phyloP scores from a whole-genome alignment of 2,329 filamentous ascomycete species.

The Mycosphaerella arachidis region DNA sequence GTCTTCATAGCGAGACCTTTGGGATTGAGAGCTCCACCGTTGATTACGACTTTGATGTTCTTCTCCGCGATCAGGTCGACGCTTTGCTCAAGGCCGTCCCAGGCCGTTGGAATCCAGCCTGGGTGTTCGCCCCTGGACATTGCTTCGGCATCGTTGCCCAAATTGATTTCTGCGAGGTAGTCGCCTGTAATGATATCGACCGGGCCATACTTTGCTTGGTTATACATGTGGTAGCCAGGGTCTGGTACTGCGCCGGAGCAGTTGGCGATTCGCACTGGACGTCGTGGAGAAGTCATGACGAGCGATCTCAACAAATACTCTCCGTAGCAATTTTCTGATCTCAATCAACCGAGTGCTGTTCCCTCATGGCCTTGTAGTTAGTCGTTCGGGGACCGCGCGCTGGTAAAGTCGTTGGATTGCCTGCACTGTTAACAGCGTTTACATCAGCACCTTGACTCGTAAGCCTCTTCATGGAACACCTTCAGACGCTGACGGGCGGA shows the following conservation, averaged over 20 bases:
- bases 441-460: not conserved
- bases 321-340: not conserved
- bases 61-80: slow-evolving; percentile 45
- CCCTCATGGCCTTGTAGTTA: not conserved
- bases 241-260: slow-evolving; percentile 26
- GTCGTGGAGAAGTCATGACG: slow-evolving; percentile 12
- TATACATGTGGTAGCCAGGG: slow-evolving; percentile 27
- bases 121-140: slow-evolving; percentile 20
- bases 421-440: not conserved
- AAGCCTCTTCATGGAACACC: not conserved
- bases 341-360: not conserved
- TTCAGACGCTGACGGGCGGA: not conserved
- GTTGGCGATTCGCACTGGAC: slow-evolving; percentile 21
- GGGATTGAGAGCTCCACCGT: slow-evolving; percentile 54
- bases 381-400: not conserved
- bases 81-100: slow-evolving; percentile 46
- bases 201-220: slow-evolving; percentile 25
- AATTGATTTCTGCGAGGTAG: slow-evolving; percentile 37
- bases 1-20: slow-evolving; percentile 48
- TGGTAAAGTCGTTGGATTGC: not conserved
- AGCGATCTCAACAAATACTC: not conserved
- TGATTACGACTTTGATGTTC: slow-evolving; percentile 52
- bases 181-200: slow-evolving; percentile 53
- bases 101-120: slow-evolving; percentile 39
- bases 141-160: slow-evolving; percentile 27